Evolutionary conservation across 257 asterid genomes (phyloP), one percentile per base, ranked within the genome.

Genomic region (Misopates orontium): DNA sequence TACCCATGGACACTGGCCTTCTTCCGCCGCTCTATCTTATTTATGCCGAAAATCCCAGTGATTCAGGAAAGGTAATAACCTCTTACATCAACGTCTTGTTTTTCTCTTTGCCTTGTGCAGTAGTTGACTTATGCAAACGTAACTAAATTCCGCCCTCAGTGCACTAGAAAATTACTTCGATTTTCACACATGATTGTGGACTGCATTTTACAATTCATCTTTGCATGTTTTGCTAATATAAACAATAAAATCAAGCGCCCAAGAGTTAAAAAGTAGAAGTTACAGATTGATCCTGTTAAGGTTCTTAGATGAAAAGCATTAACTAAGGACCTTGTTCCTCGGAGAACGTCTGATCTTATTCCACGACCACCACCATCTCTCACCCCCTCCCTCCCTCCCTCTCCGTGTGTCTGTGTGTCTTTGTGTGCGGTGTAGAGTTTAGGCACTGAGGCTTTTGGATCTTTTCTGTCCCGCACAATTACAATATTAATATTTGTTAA

Each of bases 1-100:
- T 64, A 17, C 92, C 82, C 44, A 76, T 94, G 95, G 97, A 86
- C 73, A 59, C 75, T 24, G 71, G 48, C 72, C 92, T 87, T 80
- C 95, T 94, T 49, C 99, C 99, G 0, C 87, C 90, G 0, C 90
- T 94, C 45, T 76, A 90, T 77, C 88, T 94, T 49, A 83, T 94
- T 71, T 90, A 90, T 69, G 96, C 99, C 11, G 95, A 86, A 77
- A 92, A 92, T 67, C 97, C 96, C 32, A 92, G 97, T 72, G 98
- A 91, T 69, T 91, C 98, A 28, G 97, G 98, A 69, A 89, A 91
- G 96, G 98, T 85, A 58, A 61, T 36, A 22, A 36, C 64, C 55
- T 49, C 10, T 12, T 20, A 31, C 25, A 19, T 36, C 45, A 42
- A 19, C 42, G 39, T 45, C 64, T 53, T 55, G 11, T 2, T 10